phyloP scores from a whole-genome alignment of 441 rosid genomes.

The Cnidoscolus chayamansa region DNA sequence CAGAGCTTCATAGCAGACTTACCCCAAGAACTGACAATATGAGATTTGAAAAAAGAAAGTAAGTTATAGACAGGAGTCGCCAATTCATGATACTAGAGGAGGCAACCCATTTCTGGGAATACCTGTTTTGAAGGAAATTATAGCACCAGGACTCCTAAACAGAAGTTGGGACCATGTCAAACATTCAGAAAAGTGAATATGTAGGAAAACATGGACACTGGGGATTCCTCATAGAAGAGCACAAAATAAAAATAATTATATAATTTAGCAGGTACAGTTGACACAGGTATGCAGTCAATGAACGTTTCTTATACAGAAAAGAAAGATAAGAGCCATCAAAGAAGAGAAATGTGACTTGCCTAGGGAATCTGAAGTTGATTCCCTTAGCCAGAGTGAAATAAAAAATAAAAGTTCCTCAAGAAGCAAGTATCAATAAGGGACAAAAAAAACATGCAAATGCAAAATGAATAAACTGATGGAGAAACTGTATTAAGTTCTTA shows the following conservation, averaged over 20 bases:
- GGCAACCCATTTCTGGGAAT: not conserved
- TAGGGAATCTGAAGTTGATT: too few species aligned
- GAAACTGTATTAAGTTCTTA: conserved; percentile 1
- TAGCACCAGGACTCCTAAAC: not conserved
- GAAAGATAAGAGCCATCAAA: not conserved
- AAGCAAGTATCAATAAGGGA: not conserved
- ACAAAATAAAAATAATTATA: not conserved
- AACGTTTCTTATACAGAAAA: not conserved
- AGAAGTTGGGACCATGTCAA: not conserved
- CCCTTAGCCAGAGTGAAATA: not conserved
- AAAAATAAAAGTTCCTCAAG: not conserved
- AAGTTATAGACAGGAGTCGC: not conserved
- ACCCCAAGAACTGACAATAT: not conserved
- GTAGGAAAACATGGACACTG: not conserved
- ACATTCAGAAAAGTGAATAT: not conserved
- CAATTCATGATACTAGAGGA: not conserved
- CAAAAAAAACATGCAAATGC: not conserved
- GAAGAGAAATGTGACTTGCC: not conserved
- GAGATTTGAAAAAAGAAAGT: not conserved
- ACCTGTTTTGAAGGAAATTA: not conserved
- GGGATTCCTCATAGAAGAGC: not conserved
- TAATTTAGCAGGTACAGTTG: not conserved
- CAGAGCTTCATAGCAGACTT: not conserved
- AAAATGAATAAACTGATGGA: not conserved
- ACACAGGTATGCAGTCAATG: not conserved